Evolutionary conservation across 208 protist species (phyloP).

Genomic region (Leishmania tropica): DNA sequence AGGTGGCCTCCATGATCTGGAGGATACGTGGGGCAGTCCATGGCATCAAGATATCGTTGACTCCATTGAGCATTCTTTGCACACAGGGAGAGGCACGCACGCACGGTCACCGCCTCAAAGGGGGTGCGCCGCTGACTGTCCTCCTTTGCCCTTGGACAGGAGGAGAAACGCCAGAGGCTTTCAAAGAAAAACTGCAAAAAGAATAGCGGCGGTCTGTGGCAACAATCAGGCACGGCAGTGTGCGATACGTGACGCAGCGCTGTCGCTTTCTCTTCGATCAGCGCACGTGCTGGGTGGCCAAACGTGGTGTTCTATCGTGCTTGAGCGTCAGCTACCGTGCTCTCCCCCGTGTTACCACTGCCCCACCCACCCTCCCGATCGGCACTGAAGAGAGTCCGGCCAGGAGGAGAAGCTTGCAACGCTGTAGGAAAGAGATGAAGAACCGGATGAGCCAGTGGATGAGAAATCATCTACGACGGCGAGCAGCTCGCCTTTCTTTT

Average conservation of each 20-base stretch:
- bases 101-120: background rate
- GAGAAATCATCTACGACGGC: background rate
- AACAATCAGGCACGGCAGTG: background rate
- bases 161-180: background rate
- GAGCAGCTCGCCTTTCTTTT: background rate
- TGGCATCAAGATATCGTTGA: slow-evolving; percentile 39
- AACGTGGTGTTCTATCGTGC: background rate
- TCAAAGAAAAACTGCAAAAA: background rate
- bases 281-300: background rate
- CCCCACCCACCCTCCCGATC: background rate
- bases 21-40: slow-evolving; percentile 61
- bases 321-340: background rate
- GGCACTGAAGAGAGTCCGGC: background rate
- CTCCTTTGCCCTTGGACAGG: background rate
- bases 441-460: background rate
- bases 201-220: background rate
- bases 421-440: background rate
- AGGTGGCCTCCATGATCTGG: slow-evolving; percentile 47
- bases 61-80: slow-evolving; percentile 13
- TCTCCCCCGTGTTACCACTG: background rate
- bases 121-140: background rate
- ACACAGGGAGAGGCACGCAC: background rate
- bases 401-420: background rate
- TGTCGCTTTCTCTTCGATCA: background rate
- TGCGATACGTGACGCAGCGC: background rate